Base-by-base conservation (phyloP, 2,329 filamentous ascomycete genomes). In the Ophiocordyceps robertsii region DNA sequence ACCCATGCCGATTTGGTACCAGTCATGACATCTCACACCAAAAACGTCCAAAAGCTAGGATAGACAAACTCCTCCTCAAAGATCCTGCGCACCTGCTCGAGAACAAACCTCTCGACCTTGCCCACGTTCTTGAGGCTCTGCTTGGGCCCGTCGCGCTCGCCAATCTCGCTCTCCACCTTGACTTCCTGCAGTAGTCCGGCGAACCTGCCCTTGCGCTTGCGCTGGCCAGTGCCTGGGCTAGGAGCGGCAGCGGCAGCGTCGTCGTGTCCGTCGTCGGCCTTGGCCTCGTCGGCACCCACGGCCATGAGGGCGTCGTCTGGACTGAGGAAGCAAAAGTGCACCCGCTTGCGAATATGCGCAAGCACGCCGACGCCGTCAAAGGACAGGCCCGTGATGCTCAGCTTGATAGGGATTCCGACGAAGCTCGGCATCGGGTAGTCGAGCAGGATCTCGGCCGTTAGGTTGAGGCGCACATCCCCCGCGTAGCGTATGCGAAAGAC, bases 351-450 rank as follows among this genome's bases (percentile, higher is more conserved):
- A 50, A 96, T 95, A 61, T 94, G 83, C 10, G 92, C 92, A 44
- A 95, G 64, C 38, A 96, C 85, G 1, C 89, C 90, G 10, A 96
- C 85, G 1, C 92, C 92, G 57, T 98, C 90, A 63, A 98, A 98
- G 0, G 84, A 88, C 46, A 98, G 65, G 0, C 92, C 92, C 1
- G 92, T 96, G 51, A 98, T 93, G 59, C 90, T 95, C 24, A 98
- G 72, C 60, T 92, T 90, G 38, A 98, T 73, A 1, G 92, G 92
- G 47, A 98, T 90, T 12, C 89, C 88, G 3, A 96, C 90, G 56
- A 98, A 98, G 66, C 86, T 94, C 35, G 89, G 89, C 86, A 96
- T 96, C 1, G 92, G 92, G 59, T 98, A 98, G 63, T 98, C 92
- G 30, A 98, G 79, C 29, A 96, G 70, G 36, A 98, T 95, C 63